Evolutionary conservation across 192 early-diverging fungal species (phyloP), one percentile per base, ranked within the genome.

Genomic region (Umbelopsis sp.): DNA sequence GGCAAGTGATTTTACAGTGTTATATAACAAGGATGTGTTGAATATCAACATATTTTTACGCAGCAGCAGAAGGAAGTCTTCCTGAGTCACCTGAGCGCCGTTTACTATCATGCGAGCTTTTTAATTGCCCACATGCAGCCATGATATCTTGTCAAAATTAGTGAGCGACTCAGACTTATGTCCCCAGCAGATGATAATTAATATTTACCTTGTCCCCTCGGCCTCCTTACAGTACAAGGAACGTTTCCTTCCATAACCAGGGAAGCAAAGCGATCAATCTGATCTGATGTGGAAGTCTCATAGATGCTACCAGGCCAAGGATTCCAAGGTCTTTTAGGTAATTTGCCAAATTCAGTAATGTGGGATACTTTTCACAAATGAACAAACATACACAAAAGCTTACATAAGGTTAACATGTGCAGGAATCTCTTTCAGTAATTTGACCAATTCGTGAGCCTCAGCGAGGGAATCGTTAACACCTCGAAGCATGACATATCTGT

Each of bases 231-330:
- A 0, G 90, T 88, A 4, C 86, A 85, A 29, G 84, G 85, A 32
- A 91, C 72, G 1, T 86, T 86, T 9, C 75, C 71, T 38, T 71
- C 67, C 20, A 82, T 77, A 3, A 91, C 73, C 9, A 83, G 70
- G 16, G 79, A 44, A 44, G 87, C 85, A 65, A 92, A 92, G 10
- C 77, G 76, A n/a, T 81, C 72, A 47, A 92, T 83, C 17, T 86
- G 86, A 11, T 82, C 82, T 12, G 71, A 51, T 31, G 83, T 74
- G 3, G 90, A 91, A 21, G 86, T 84, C 11, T 76, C 72, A 71
- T 94, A 96, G 9, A 52, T 70, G 51, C 88, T 92, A 17, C 93
- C 93, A 0, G 90, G 88, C 95, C 95, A 96, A 22, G 91, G 89
- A 70, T 96, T 95, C 75, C 94, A 96, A 7, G 93, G 93, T 49